Percentiles rank a stretch among this genome's conserved stretches.
These are phyloP conservation scores for Ceratocystis huliohia DNA, from an alignment of 2,329 filamentous ascomycete genomes.

Conservation along the genomic window DNA sequence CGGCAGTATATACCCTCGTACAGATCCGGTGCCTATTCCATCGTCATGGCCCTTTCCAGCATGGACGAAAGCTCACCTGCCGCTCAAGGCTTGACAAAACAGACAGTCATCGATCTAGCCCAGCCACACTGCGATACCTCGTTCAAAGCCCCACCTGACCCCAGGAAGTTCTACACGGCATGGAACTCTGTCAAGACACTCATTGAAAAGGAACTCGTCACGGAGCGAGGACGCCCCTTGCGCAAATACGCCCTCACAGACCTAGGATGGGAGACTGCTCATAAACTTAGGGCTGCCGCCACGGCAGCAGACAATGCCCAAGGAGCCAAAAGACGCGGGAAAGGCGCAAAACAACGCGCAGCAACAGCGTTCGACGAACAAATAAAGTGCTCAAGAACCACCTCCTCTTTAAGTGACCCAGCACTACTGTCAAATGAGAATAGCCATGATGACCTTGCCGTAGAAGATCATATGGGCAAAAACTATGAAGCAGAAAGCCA, in stretches of 20 bases:
- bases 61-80: constrained; percentile 39
- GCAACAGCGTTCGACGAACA: background rate
- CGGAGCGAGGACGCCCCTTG: constrained; percentile 54
- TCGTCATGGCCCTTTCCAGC: constrained; percentile 54
- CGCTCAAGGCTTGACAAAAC: constrained; percentile 49
- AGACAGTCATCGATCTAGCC: constrained; percentile 53
- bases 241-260: constrained; percentile 61
- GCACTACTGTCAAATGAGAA: background rate
- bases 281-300: constrained; percentile 39
- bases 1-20: constrained; percentile 60
- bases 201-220: constrained; percentile 58
- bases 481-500: background rate
- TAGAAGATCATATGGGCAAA: background rate
- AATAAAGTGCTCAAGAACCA: background rate
- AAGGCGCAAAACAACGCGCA: background rate
- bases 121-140: constrained; percentile 62
- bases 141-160: constrained; percentile 53
- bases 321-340: background rate
- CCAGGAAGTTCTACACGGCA: constrained; percentile 61
- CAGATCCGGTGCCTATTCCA: constrained; percentile 61
- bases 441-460: background rate
- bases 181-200: constrained; percentile 76
- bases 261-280: constrained; percentile 64
- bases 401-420: background rate
- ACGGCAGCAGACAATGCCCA: constrained; percentile 13